Evolutionary conservation across 306 rosid genomes (phyloP).

Genomic region (Vicia villosa): DNA sequence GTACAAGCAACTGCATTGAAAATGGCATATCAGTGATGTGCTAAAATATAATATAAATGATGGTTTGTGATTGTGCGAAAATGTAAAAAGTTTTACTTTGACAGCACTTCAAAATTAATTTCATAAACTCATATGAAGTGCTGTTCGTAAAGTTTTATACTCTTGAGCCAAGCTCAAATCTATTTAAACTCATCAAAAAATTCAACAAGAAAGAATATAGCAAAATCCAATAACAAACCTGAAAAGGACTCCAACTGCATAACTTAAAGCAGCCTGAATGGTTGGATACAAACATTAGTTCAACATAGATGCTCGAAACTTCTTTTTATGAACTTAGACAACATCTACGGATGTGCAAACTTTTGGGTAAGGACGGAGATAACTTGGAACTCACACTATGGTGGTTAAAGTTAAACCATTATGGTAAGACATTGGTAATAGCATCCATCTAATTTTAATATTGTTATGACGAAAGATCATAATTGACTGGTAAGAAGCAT

Average conservation of each 20-base stretch:
- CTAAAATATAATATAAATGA: neutral
- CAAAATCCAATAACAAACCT: slow-evolving; percentile 49
- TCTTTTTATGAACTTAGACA: neutral
- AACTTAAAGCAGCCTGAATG: slow-evolving; percentile 83
- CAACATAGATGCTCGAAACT: neutral
- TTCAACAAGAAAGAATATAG: slow-evolving; percentile 19
- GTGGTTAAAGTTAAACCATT: slow-evolving; percentile 4
- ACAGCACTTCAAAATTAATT: neutral
- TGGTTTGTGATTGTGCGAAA: neutral
- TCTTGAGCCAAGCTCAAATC: neutral
- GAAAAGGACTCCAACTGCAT: slow-evolving; percentile 73
- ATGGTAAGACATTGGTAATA: neutral
- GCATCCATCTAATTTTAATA: neutral
- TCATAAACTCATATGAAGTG: slow-evolving; percentile 7
- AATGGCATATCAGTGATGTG: slow-evolving; percentile 36
- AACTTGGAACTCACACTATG: no score
- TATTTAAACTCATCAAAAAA: slow-evolving; percentile 3
- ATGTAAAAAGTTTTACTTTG: neutral
- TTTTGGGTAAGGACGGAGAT: no score
- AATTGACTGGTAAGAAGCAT: slow-evolving; percentile 17
- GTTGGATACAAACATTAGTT: slow-evolving; percentile 32
- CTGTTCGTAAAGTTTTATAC: neutral
- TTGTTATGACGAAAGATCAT: slow-evolving; percentile 15
- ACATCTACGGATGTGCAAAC: slow-evolving; percentile 3
- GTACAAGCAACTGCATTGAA: slow-evolving; percentile 76